Percentiles rank a stretch among this genome's conserved stretches.
These are phyloP conservation scores for Diplotaxis tenuifolia DNA, from an alignment of 345 rosid genomes.

Conservation along the genomic window DNA sequence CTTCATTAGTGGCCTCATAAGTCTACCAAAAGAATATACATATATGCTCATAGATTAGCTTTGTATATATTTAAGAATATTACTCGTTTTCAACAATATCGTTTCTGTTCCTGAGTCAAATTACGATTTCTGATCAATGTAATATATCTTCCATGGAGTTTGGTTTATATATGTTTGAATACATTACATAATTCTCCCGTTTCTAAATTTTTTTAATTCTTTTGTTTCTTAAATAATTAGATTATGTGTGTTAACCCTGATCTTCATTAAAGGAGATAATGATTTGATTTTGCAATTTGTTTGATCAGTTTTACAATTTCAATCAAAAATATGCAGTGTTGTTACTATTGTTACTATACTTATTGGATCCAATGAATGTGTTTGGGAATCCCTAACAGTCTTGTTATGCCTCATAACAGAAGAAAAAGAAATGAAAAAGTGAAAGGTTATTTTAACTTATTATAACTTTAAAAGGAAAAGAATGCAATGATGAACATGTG, in stretches of 20 bases:
- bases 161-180: background rate
- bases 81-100: background rate
- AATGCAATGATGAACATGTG: conserved; percentile 37
- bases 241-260: background rate
- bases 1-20: conserved; percentile 14
- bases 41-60: background rate
- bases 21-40: conserved; percentile 21
- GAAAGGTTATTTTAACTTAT: conserved; percentile 28
- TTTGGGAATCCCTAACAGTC: conserved; percentile 38
- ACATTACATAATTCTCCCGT: background rate
- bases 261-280: background rate
- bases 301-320: background rate
- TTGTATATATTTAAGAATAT: background rate
- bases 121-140: background rate
- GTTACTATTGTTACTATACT: background rate
- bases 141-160: background rate
- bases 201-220: background rate
- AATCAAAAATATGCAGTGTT: background rate
- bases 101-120: conserved; percentile 21
- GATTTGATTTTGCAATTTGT: background rate
- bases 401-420: conserved; percentile 33
- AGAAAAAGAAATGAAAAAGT: conserved; percentile 23
- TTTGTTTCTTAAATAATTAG: background rate
- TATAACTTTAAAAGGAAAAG: conserved; percentile 18
- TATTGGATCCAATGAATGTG: conserved; percentile 34